Conservation (phyloP, 2,329 filamentous ascomycete species). For the Arthroderma sp. region DNA sequence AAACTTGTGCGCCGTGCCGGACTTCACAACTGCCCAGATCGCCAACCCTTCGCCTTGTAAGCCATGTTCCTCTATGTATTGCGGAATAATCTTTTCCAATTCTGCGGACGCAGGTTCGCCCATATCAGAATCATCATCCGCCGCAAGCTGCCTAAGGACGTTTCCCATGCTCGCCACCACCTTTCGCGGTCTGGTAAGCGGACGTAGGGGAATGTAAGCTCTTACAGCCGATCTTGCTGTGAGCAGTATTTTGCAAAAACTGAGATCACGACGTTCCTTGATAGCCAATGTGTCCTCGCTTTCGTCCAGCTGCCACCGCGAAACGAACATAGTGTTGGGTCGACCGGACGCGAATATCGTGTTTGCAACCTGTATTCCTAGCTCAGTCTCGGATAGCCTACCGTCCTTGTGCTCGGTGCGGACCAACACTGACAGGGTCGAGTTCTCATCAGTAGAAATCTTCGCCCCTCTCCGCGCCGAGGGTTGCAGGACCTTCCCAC, state of each 20-base stretch:
- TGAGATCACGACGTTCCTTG: constrained; percentile 18
- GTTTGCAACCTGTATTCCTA: constrained; percentile 29
- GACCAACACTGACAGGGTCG: not conserved
- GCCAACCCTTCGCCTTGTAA: constrained; percentile 26
- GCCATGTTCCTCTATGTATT: constrained; percentile 25
- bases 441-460: not conserved
- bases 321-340: constrained; percentile 27
- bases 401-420: too few species aligned
- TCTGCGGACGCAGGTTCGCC: constrained; percentile 29
- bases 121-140: constrained; percentile 16
- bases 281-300: constrained; percentile 10
- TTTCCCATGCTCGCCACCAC: constrained; percentile 32
- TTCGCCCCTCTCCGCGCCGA: not conserved
- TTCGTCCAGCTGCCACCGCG: constrained; percentile 21
- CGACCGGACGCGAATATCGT: constrained; percentile 30
- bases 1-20: constrained; percentile 6
- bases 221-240: constrained; percentile 9
- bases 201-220: constrained; percentile 22
- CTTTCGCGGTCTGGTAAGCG: constrained; percentile 24
- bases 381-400: constrained; percentile 10
- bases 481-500: not conserved
- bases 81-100: constrained; percentile 28
- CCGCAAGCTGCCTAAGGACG: constrained; percentile 28
- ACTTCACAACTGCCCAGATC: constrained; percentile 29
- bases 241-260: constrained; percentile 19